Conservation (phyloP, 352 stramenopile genomes). For the Phytophthora podocarpi region DNA sequence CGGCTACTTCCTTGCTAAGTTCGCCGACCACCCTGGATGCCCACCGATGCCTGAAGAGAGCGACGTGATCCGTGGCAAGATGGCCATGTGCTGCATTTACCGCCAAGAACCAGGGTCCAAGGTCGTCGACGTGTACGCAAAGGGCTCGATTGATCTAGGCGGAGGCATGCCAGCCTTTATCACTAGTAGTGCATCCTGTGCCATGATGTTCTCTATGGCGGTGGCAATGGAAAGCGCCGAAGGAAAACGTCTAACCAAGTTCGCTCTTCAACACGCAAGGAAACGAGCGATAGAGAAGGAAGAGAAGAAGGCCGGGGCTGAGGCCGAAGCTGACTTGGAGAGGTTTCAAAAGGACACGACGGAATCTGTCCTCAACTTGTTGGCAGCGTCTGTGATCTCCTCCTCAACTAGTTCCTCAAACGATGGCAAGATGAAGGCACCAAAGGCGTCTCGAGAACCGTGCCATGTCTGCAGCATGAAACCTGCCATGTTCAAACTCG, state of each 20-base stretch:
- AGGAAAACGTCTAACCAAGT: constrained; percentile 36
- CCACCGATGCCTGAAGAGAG: constrained; percentile 41
- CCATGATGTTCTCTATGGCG: constrained; percentile 37
- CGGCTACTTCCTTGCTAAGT: constrained; percentile 59
- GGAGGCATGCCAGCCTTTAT: constrained; percentile 37
- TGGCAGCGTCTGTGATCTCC: constrained; percentile 26
- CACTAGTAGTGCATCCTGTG: constrained; percentile 16
- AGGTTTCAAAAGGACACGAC: constrained; percentile 17
- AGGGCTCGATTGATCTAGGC: constrained; percentile 48
- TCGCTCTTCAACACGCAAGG: constrained; percentile 23
- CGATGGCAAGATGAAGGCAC: constrained; percentile 6
- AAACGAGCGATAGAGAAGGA: constrained; percentile 6
- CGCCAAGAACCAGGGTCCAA: constrained; percentile 42
- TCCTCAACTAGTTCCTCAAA: constrained; percentile 10
- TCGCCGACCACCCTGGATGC: constrained; percentile 36
- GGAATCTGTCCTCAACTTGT: constrained; percentile 19
- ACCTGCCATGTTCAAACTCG: constrained; percentile 23
- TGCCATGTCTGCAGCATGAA: constrained; percentile 35
- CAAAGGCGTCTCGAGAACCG: not conserved
- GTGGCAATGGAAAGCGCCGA: constrained; percentile 35
- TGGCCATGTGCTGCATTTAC: constrained; percentile 68
- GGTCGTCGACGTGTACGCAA: constrained; percentile 50
- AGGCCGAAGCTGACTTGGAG: not conserved
- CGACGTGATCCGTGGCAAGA: constrained; percentile 48
- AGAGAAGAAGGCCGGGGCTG: not conserved